These are phyloP conservation scores for Schwanniomyces sp. DNA, from an alignment of 805 yeast species.

Conservation along the genomic window DNA sequence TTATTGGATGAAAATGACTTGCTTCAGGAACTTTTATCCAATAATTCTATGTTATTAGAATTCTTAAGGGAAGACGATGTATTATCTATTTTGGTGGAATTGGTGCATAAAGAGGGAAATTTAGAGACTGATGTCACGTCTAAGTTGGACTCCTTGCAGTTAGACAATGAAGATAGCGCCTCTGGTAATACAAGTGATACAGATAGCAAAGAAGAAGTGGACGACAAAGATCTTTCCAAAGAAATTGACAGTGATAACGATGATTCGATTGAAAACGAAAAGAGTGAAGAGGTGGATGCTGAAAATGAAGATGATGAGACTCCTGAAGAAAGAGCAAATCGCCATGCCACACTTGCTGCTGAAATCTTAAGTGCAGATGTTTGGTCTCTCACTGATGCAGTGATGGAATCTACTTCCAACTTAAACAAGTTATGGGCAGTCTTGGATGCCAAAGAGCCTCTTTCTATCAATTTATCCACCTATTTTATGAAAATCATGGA, in stretches of 20 bases:
- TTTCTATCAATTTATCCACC: slow-evolving; percentile 76
- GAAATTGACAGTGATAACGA: slow-evolving; percentile 9
- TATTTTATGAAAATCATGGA: slow-evolving; percentile 92
- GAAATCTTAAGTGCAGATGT: slow-evolving; percentile 90
- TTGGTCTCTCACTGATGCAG: slow-evolving; percentile 89
- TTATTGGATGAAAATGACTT: slow-evolving; percentile 44
- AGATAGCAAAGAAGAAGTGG: neutral
- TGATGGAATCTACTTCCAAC: slow-evolving; percentile 70
- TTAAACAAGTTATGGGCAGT: slow-evolving; percentile 77
- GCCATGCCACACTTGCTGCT: slow-evolving; percentile 58
- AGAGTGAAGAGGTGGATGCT: slow-evolving; percentile 18
- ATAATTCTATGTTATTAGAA: slow-evolving; percentile 42
- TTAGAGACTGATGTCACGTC: slow-evolving; percentile 10
- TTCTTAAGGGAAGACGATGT: slow-evolving; percentile 40
- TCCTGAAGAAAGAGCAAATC: slow-evolving; percentile 33
- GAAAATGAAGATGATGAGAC: slow-evolving; percentile 30
- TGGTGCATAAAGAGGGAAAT: slow-evolving; percentile 35
- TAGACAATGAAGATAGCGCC: neutral
- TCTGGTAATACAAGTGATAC: neutral
- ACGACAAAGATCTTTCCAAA: slow-evolving; percentile 5
- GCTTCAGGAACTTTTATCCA: slow-evolving; percentile 41
- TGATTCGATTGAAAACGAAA: slow-evolving; percentile 22
- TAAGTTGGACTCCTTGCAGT: slow-evolving; percentile 12
- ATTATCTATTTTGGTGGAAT: slow-evolving; percentile 34
- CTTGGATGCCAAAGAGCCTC: slow-evolving; percentile 64